Conservation (phyloP, 164 flowering plant species). For the Euptelea pleiosperma region DNA sequence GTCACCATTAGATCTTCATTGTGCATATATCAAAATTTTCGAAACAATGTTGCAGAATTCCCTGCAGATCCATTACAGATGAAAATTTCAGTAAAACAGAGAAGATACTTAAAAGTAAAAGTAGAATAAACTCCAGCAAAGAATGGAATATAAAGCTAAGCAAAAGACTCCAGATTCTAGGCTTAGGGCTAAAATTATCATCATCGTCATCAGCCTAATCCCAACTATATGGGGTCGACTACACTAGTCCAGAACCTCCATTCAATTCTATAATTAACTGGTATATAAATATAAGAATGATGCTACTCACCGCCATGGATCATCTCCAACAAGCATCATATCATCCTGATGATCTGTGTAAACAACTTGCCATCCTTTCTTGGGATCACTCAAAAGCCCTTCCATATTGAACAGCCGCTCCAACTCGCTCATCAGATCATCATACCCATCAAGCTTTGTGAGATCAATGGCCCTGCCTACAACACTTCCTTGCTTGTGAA, state of each 20-base stretch:
- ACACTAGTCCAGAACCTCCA: no score
- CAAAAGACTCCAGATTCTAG: no score
- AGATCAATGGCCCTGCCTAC: constrained; percentile 31
- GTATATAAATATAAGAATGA: no score
- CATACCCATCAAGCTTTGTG: constrained; percentile 32
- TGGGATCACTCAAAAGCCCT: constrained; percentile 25
- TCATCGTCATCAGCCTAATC: no score
- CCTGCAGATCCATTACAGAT: constrained; percentile 19
- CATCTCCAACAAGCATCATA: constrained; percentile 32
- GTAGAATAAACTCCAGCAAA: no score
- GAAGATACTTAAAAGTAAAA: no score
- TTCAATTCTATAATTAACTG: no score
- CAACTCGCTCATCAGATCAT: constrained; percentile 28
- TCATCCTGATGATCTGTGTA: constrained; percentile 24
- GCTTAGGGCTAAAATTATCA: not conserved
- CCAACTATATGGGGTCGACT: no score
- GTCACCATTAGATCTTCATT: constrained; percentile 9
- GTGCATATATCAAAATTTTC: constrained; percentile 26
- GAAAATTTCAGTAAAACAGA: not conserved
- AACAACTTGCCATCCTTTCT: constrained; percentile 33
- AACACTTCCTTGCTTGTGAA: constrained; percentile 27
- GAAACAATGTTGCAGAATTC: constrained; percentile 30
- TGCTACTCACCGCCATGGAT: constrained; percentile 29
- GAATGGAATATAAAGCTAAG: no score
- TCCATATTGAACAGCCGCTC: constrained; percentile 30